Conservation (phyloP, 2,329 filamentous ascomycete genomes). For the Penicillium sp. region DNA sequence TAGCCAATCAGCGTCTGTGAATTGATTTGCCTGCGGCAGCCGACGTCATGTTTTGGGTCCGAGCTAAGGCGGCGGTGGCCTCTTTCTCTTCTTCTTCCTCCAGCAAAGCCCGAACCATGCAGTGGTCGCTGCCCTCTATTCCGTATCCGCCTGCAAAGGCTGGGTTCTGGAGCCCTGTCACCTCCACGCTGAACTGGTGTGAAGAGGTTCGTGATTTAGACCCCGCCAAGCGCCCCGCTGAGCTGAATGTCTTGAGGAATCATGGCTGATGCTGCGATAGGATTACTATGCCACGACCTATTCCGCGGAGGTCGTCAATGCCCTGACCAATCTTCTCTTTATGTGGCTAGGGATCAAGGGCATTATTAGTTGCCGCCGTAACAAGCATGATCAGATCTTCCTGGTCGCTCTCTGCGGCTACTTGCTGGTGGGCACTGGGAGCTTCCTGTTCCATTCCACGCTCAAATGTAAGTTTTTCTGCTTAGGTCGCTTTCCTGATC, state of each 20-base stretch:
- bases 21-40: constrained; percentile 11
- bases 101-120: constrained; percentile 20
- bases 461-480: constrained; percentile 55
- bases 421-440: constrained; percentile 55
- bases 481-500: too few species aligned
- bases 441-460: constrained; percentile 59
- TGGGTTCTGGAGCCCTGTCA: constrained; percentile 64
- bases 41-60: constrained; percentile 20
- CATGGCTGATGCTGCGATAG: constrained; percentile 35
- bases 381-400: constrained; percentile 72
- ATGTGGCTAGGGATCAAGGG: constrained; percentile 71
- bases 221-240: too few species aligned
- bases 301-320: constrained; percentile 71
- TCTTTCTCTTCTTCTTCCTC: constrained; percentile 1
- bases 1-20: constrained; percentile 10
- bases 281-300: constrained; percentile 72
- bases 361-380: constrained; percentile 62
- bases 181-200: constrained; percentile 71
- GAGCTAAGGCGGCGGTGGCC: constrained; percentile 15
- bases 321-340: constrained; percentile 76
- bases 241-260: background rate
- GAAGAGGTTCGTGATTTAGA: constrained; percentile 56
- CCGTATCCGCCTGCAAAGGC: constrained; percentile 45
- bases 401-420: constrained; percentile 60
- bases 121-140: constrained; percentile 30